Conservation (phyloP, 257 asterid genomes). For the Solanum rostratum region DNA sequence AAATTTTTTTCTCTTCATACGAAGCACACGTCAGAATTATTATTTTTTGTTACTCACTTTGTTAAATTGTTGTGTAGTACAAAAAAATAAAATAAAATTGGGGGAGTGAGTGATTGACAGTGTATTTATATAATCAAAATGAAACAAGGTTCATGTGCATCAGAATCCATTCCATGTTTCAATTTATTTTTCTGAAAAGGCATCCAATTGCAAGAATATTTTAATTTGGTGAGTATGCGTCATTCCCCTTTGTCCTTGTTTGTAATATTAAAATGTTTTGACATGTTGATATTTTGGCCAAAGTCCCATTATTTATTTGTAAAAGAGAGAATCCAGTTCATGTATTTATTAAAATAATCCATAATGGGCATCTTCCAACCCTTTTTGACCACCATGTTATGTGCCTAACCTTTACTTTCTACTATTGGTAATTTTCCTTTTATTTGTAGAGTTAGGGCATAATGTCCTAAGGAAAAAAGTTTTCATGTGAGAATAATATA, state of each 20-base stretch:
- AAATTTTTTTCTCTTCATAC: neutral
- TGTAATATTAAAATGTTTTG: conserved; percentile 2
- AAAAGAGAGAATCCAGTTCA: conserved; percentile 33
- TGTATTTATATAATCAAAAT: neutral
- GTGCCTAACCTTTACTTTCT: conserved; percentile 36
- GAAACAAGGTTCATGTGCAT: conserved; percentile 16
- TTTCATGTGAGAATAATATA: neutral
- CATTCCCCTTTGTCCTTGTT: conserved; percentile 10
- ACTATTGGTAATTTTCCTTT: conserved; percentile 23
- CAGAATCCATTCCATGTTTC: conserved; percentile 23
- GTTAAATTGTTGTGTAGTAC: neutral
- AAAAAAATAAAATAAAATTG: neutral
- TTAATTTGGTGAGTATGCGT: conserved; percentile 4
- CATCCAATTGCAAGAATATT: conserved; percentile 3
- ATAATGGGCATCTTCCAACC: neutral
- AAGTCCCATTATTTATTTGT: neutral
- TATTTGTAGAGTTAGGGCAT: neutral
- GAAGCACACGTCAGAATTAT: neutral
- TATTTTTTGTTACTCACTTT: neutral
- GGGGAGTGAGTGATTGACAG: neutral
- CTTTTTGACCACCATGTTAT: conserved; percentile 42
- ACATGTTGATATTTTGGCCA: neutral
- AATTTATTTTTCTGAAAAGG: neutral
- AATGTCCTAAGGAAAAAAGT: neutral
- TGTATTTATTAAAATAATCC: conserved; percentile 11